phyloP scores from a whole-genome alignment of 2,329 filamentous ascomycete species.

The Lecanicillium sp. region DNA sequence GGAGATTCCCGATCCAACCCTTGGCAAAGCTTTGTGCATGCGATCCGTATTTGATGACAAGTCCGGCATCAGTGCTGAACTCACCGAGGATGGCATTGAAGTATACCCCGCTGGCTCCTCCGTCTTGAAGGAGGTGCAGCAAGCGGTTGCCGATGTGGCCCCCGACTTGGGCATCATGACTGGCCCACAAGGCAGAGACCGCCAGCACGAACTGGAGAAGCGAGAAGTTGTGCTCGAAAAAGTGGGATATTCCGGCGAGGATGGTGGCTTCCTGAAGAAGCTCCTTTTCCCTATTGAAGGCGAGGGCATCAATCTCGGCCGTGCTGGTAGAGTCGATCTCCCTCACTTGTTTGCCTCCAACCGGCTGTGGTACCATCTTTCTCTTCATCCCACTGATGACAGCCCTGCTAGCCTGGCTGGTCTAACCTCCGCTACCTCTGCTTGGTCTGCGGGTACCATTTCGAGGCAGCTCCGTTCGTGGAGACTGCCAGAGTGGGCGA shows the following conservation, averaged over 20 bases:
- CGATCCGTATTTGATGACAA: constrained; percentile 87
- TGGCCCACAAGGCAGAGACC: constrained; percentile 59
- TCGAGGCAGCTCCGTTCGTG: constrained; percentile 89
- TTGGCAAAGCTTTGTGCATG: constrained; percentile 84
- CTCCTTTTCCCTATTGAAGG: constrained; percentile 71
- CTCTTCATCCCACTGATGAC: constrained; percentile 85
- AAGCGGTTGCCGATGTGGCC: constrained; percentile 67
- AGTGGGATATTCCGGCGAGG: constrained; percentile 71
- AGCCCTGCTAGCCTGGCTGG: constrained; percentile 66
- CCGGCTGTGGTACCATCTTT: constrained; percentile 90
- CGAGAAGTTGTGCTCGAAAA: constrained; percentile 80
- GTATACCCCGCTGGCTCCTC: constrained; percentile 67
- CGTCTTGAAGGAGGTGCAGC: constrained; percentile 78
- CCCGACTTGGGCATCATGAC: constrained; percentile 70
- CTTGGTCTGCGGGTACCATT: constrained; percentile 88
- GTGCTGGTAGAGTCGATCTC: constrained; percentile 71
- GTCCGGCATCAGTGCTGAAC: constrained; percentile 90
- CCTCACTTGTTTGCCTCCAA: constrained; percentile 68
- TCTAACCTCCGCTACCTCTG: constrained; percentile 62
- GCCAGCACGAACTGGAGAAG: constrained; percentile 72
- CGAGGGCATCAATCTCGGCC: constrained; percentile 74
- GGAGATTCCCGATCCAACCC: constrained; percentile 69
- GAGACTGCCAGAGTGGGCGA: constrained; percentile 94
- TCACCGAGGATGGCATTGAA: constrained; percentile 92
- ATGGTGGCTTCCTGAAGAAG: constrained; percentile 73